phyloP scores from a whole-genome alignment of 495 filamentous ascomycete genomes.

The Aspergillus affinis region DNA sequence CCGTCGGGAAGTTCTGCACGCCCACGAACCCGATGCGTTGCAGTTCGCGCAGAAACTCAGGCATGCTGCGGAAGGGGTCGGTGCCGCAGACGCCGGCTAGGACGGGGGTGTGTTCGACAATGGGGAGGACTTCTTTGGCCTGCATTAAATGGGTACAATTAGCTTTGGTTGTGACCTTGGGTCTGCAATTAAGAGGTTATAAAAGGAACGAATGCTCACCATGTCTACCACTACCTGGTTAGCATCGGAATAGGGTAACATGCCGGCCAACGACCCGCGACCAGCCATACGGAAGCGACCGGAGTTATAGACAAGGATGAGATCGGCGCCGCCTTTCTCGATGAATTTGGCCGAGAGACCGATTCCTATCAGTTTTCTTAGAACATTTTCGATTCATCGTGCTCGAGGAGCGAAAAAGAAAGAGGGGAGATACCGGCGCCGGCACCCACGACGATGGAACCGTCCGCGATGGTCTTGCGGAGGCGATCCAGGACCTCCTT shows the following conservation, averaged over 20 bases:
- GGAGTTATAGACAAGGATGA: conserved; percentile 72
- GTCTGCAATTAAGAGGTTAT: no score
- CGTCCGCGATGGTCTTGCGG: conserved; percentile 48
- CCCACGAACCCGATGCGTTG: conserved; percentile 61
- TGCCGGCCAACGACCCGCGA: conserved; percentile 63
- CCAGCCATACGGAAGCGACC: conserved; percentile 75
- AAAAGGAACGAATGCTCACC: conserved; percentile 35
- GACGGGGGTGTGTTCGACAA: conserved; percentile 60
- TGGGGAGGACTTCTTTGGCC: conserved; percentile 59
- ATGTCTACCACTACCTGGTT: conserved; percentile 69
- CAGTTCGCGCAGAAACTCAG: conserved; percentile 56
- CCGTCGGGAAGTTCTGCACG: conserved; percentile 73
- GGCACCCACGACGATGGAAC: conserved; percentile 61
- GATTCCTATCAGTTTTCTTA: conserved; percentile 43
- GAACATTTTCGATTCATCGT: background rate
- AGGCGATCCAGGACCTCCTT: conserved; percentile 56
- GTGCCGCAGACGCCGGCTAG: conserved; percentile 68
- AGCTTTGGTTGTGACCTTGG: no score
- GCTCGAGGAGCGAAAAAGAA: background rate
- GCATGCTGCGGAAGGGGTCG: conserved; percentile 62
- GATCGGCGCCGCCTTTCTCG: conserved; percentile 64
- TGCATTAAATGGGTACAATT: conserved; percentile 9
- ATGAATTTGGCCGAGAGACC: conserved; percentile 70
- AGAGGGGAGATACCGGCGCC: conserved; percentile 53
- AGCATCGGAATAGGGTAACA: conserved; percentile 73